phyloP scores from a whole-genome alignment of 2,329 filamentous ascomycete species.

The Tolypocladium paradoxum region DNA sequence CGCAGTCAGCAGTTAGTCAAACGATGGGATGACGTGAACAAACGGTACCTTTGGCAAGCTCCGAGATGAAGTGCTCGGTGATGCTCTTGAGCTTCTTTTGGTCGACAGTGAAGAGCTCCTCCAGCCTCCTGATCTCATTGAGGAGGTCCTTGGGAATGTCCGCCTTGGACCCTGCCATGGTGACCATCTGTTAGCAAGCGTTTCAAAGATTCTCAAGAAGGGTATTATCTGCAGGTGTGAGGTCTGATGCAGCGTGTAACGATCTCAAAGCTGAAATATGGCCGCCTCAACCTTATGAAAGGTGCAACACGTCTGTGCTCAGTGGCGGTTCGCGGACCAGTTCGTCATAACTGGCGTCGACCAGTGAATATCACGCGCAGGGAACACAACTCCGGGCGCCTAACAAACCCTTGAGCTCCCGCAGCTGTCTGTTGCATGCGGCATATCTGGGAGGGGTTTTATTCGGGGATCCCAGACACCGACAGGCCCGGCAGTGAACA shows the following conservation, averaged over 20 bases:
- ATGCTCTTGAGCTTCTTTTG: constrained; percentile 77
- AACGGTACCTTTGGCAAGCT: constrained; percentile 67
- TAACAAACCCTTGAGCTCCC: background rate
- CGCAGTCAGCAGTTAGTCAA: background rate
- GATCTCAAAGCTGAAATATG: background rate
- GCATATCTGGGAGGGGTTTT: background rate
- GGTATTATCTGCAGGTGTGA: background rate
- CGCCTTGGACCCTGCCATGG: constrained; percentile 65
- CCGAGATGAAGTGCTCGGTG: constrained; percentile 77
- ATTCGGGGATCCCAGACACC: background rate
- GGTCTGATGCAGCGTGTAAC: background rate
- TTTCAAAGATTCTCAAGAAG: too few relatives aligned
- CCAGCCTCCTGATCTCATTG: constrained; percentile 69
- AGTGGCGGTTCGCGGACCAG: background rate
- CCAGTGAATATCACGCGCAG: background rate
- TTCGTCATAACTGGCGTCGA: background rate
- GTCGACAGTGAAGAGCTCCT: constrained; percentile 73
- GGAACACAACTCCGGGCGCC: background rate
- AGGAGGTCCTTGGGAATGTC: constrained; percentile 81
- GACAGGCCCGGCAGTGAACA: background rate
- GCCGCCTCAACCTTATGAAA: background rate
- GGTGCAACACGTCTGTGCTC: background rate
- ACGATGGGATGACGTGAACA: background rate
- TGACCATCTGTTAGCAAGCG: constrained; percentile 8
- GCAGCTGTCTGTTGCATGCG: background rate